Percentiles rank a stretch among this genome's conserved stretches.
phyloP scores from a whole-genome alignment of 2,329 filamentous ascomycete genomes.

The Paramyrothecium roridum region DNA sequence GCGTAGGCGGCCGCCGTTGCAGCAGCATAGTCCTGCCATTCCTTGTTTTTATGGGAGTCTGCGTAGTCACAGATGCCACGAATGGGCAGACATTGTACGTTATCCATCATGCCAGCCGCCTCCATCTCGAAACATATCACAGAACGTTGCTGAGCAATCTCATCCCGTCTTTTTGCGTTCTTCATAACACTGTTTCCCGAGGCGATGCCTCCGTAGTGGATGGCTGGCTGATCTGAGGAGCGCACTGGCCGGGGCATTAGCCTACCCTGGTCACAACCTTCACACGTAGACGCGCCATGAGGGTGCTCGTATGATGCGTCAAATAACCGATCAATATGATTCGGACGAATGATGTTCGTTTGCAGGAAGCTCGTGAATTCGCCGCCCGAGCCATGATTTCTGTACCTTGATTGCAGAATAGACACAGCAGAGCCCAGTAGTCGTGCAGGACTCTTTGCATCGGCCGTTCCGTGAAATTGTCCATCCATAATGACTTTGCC shows the following conservation, averaged over 20 bases:
- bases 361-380: not conserved
- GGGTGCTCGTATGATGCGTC: not conserved
- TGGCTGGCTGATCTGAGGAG: not conserved
- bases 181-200: conserved; percentile 7
- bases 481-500: not conserved
- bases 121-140: conserved; percentile 22
- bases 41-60: conserved; percentile 31
- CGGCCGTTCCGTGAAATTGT: not conserved
- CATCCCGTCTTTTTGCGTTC: conserved; percentile 1
- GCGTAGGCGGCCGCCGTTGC: conserved; percentile 20
- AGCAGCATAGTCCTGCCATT: conserved; percentile 30
- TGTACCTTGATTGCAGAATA: not conserved
- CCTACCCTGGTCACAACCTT: not conserved
- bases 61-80: conserved; percentile 33
- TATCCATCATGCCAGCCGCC: conserved; percentile 16
- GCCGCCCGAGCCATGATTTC: not conserved
- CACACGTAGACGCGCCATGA: not conserved
- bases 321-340: not conserved
- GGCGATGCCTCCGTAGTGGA: conserved; percentile 9
- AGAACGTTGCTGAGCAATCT: not conserved
- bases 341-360: not conserved
- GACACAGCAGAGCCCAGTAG: not conserved
- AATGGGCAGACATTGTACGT: conserved; percentile 25
- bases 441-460: not conserved
- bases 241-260: not conserved